phyloP scores from a whole-genome alignment of 805 yeast species.

The Priceomyces haplophilus region DNA sequence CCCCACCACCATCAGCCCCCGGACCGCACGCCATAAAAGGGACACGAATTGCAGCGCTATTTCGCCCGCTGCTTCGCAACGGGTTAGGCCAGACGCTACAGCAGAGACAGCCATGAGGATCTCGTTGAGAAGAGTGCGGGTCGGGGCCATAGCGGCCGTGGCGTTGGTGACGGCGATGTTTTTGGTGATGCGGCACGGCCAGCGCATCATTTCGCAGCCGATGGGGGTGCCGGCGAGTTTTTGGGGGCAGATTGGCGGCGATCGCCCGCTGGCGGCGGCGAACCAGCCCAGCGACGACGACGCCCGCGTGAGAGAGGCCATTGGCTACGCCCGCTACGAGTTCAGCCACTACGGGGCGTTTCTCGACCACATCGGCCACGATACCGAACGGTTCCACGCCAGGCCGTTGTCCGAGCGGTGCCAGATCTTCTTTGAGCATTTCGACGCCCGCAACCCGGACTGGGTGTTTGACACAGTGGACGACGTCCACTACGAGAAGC shows the following conservation, averaged over 20 bases:
- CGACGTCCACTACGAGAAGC: slow-evolving; percentile 16
- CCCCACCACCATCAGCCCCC: no score
- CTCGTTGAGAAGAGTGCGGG: no score
- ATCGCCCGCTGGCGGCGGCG: no score
- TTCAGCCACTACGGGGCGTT: slow-evolving; percentile 19
- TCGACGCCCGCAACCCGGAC: slow-evolving; percentile 16
- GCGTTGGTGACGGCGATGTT: no score
- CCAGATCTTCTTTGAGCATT: slow-evolving; percentile 21
- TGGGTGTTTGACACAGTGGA: slow-evolving; percentile 19
- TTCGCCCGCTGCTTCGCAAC: no score
- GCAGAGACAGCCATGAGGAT: no score
- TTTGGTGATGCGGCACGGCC: no score
- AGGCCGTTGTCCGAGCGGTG: slow-evolving; percentile 23
- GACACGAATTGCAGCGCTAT: no score
- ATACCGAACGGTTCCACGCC: slow-evolving; percentile 6
- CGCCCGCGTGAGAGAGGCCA: slow-evolving; percentile 1
- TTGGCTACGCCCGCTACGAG: slow-evolving; percentile 25
- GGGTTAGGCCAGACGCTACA: no score
- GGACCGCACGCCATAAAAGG: no score
- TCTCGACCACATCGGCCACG: slow-evolving; percentile 2
- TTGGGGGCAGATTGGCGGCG: not conserved
- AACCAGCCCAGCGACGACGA: not conserved
- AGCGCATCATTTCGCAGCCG: no score
- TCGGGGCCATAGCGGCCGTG: no score
- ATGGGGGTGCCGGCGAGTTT: not conserved